Conservation (phyloP, 1,284 basidiomycete genomes). For the Wallemia ichthyophaga region DNA sequence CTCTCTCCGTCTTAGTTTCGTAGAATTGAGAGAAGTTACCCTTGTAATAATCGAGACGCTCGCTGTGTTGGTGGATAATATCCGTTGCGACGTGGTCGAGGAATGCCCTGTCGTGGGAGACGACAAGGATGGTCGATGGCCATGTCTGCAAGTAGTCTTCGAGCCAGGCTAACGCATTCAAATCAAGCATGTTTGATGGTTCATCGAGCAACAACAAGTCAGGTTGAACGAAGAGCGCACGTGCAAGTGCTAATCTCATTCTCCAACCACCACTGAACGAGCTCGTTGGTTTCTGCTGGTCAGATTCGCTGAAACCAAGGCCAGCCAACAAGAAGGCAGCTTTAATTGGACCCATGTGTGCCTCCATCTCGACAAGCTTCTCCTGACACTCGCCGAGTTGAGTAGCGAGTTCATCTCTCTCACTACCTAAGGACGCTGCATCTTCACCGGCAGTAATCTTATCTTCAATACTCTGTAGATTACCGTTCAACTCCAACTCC, state of each 20-base stretch:
- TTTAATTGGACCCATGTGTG: conserved; percentile 76
- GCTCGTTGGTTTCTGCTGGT: conserved; percentile 51
- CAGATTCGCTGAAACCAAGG: conserved; percentile 64
- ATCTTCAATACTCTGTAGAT: conserved; percentile 36
- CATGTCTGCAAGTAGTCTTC: conserved; percentile 93
- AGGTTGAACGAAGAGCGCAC: conserved; percentile 70
- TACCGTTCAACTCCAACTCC: conserved; percentile 39
- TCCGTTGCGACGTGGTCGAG: conserved; percentile 86
- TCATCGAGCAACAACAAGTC: conserved; percentile 65
- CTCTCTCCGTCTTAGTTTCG: conserved; percentile 84
- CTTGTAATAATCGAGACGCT: conserved; percentile 66
- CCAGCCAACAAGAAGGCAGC: conserved; percentile 72
- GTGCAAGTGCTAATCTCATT: conserved; percentile 52
- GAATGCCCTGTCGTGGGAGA: conserved; percentile 98
- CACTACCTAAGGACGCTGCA: conserved; percentile 24
- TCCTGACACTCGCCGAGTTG: conserved; percentile 77
- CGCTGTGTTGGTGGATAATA: conserved; percentile 88
- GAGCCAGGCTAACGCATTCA: conserved; percentile 25
- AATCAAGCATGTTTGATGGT: conserved; percentile 80
- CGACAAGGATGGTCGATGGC: conserved; percentile 75
- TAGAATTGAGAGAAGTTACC: conserved; percentile 97
- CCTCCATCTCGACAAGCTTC: conserved; percentile 82
- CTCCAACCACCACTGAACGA: conserved; percentile 95
- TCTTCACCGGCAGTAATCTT: conserved; percentile 13
- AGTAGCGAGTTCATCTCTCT: conserved; percentile 51